These are phyloP conservation scores for Trapa incisa DNA, from an alignment of 345 rosid genomes.

Conservation along the genomic window DNA sequence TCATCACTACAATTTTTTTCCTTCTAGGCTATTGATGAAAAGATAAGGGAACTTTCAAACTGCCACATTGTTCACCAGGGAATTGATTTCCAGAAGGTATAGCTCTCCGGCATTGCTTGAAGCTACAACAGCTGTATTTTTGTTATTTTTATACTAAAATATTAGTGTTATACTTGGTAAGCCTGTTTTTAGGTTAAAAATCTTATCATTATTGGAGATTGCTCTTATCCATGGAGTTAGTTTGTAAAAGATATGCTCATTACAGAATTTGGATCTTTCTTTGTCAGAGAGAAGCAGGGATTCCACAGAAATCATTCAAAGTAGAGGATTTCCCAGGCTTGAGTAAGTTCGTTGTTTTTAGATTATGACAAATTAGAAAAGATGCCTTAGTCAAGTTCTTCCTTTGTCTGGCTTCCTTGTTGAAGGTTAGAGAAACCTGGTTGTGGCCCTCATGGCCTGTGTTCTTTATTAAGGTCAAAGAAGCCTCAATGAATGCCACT, in stretches of 20 bases:
- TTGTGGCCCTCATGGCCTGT: neutral
- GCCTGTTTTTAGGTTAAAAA: neutral
- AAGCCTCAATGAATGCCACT: neutral
- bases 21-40: conserved; percentile 85
- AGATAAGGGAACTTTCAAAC: conserved; percentile 85
- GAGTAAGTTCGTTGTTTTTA: conserved; percentile 46
- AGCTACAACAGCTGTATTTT: neutral
- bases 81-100: conserved; percentile 78
- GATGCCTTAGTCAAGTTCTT: neutral
- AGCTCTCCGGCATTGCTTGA: neutral
- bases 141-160: neutral
- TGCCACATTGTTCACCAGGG: conserved; percentile 73
- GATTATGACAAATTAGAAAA: neutral
- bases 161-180: neutral
- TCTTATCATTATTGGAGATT: neutral
- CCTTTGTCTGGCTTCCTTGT: neutral
- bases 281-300: conserved; percentile 73
- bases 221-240: neutral
- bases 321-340: conserved; percentile 87
- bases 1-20: neutral
- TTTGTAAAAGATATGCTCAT: neutral
- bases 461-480: neutral
- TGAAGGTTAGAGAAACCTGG: neutral
- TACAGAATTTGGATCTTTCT: neutral
- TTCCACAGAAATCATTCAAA: conserved; percentile 58